A percentile compares a stretch with the other conserved stretches of the same genome.
phyloP scores from a whole-genome alignment of 768 basidiomycete species.

The Auriscalpium microsporum region DNA sequence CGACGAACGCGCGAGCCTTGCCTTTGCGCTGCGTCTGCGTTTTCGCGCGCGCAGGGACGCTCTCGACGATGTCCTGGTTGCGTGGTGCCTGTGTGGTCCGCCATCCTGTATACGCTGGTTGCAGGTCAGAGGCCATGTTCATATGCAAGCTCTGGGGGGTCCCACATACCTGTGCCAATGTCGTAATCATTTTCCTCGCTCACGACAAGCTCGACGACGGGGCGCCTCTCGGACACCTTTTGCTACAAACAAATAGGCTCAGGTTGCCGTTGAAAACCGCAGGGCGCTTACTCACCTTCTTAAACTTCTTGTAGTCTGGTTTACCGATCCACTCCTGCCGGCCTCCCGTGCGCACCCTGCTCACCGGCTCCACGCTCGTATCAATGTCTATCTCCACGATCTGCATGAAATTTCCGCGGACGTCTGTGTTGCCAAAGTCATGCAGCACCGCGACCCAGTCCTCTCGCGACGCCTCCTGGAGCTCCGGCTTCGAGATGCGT shows the following conservation, averaged over 20 bases:
- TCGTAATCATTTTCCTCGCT: conserved; percentile 48
- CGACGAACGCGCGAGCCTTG: neutral
- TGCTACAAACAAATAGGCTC: conserved; percentile 16
- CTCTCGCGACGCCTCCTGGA: conserved; percentile 36
- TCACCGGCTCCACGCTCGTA: conserved; percentile 6
- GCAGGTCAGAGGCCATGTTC: neutral
- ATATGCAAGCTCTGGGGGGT: neutral
- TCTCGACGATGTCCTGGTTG: no score
- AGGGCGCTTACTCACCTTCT: conserved; percentile 35
- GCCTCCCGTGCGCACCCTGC: neutral
- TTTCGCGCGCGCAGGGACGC: neutral
- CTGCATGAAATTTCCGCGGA: conserved; percentile 72
- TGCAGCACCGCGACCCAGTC: conserved; percentile 46
- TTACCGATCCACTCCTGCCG: conserved; percentile 33
- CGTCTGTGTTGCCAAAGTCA: conserved; percentile 51
- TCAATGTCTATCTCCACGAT: conserved; percentile 51
- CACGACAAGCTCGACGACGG: conserved; percentile 42
- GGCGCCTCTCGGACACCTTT: conserved; percentile 14
- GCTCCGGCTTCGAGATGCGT: conserved; percentile 53
- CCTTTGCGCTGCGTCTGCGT: conserved; percentile 2
- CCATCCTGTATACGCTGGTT: neutral
- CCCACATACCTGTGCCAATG: conserved; percentile 38
- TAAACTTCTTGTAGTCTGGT: conserved; percentile 69
- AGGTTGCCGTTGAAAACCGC: neutral
- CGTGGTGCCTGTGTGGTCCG: neutral